Base-by-base conservation (phyloP, 2,329 filamentous ascomycete genomes). In the Eurotiales sp. region DNA sequence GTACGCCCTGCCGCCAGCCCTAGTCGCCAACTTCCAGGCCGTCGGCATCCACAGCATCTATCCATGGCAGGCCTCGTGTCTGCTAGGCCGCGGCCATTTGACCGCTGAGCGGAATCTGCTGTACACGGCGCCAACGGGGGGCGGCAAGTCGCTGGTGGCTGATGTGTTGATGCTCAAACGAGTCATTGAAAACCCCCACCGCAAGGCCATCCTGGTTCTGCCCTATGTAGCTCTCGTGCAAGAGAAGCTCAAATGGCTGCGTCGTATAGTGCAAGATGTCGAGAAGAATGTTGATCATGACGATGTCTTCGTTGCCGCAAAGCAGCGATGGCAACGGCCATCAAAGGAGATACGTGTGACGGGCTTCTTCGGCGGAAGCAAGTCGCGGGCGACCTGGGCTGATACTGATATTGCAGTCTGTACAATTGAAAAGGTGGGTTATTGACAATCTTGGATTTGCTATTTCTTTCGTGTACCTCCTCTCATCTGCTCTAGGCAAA, bases 221-320 rank as follows among this genome's bases (percentile, higher is more conserved):
- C 87, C 87, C 0, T 91, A 89, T 67, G 86, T 90, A 57, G 86
- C 87, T 15, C 77, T 91, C 3, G 87, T 91, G 0, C 86, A 90
- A 63, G 87, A 91, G 65, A 90, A 90, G 64, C 78, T 88, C 27
- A 81, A 82, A 50, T 90, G 86, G 85, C 72, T 91, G 37, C 80
- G 86, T 25, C 81, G 77, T 44, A 72, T 88, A 15, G 83, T 88
- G 3, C 75, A 84, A 55, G 81, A 79, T 22, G 75, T 89, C 19
- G 68, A 72, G 46, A 73, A 72, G 52, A 55, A 71, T 0, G 21
- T 52, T 14, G 62, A 68, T 3, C 56, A 58, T 57, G 25, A 62
- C 68, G 51, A 63, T 21, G 63, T 66, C n/a, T 60, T 64, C 8
- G 62, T 67, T 37, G 70, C 70, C 14, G 65, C 78, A 14, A 15